phyloP scores from a whole-genome alignment of 2,329 filamentous ascomycete genomes.

The Stachybotrys echinatus region DNA sequence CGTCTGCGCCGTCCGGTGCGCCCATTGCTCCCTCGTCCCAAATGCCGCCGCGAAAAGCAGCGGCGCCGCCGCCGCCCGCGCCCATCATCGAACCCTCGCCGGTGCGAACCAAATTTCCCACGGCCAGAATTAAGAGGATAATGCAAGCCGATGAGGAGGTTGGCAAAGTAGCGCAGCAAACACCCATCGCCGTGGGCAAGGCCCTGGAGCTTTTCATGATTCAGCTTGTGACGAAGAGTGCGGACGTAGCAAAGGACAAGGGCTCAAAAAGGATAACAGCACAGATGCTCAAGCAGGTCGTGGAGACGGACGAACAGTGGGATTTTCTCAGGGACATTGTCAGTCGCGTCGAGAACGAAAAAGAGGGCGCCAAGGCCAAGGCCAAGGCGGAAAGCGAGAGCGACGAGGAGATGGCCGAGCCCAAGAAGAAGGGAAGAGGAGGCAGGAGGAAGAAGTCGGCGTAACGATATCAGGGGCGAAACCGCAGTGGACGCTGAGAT shows the following conservation, averaged over 20 bases:
- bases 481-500: not conserved
- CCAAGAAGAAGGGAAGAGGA: conserved; percentile 41
- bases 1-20: conserved; percentile 5
- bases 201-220: conserved; percentile 98
- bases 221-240: conserved; percentile 81
- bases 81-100: conserved; percentile 56
- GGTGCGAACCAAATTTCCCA: conserved; percentile 93
- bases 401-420: conserved; percentile 41
- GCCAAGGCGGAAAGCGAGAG: conserved; percentile 48
- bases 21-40: conserved; percentile 8
- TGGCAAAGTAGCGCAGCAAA: conserved; percentile 96
- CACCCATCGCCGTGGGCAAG: conserved; percentile 91
- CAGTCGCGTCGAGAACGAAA: conserved; percentile 66
- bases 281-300: conserved; percentile 84
- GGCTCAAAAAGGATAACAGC: conserved; percentile 87
- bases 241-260: conserved; percentile 74
- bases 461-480: conserved; percentile 6
- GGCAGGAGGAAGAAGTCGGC: conserved; percentile 45
- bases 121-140: conserved; percentile 95
- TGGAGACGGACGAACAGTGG: conserved; percentile 84
- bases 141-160: conserved; percentile 99
- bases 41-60: conserved; percentile 29
- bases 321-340: conserved; percentile 93
- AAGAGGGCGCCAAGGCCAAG: conserved; percentile 33
- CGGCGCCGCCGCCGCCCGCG: conserved; percentile 26